Base-by-base conservation (phyloP, 2,329 filamentous ascomycete species). In the Phyllosticta citribraziliensis region DNA sequence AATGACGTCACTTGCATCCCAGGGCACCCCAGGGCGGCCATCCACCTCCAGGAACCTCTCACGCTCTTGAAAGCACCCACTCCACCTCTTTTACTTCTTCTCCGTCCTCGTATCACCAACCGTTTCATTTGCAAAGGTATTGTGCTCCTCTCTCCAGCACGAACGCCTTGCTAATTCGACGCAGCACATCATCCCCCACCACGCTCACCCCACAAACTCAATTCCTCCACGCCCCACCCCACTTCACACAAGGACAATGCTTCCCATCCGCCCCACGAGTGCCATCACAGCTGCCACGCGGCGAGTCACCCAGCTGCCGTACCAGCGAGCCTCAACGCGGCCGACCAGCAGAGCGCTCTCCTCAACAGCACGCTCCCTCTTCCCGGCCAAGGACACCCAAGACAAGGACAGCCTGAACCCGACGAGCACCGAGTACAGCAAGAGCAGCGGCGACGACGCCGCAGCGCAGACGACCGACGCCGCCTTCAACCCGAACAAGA, bases 401-500 rank as follows among this genome's bases (percentile, higher is more conserved):
- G 75, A 76, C 70, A 79, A 78, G 63, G 80, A 87, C 64, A 79
- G 80, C 2, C 79, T 95, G 35, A 83, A 87, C 62, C 84, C 88
- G 0, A 79, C 83, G 35, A 74, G 81, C 2, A 84, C 81, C 59
- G 89, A 95, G 70, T 84, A 86, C 73, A 83, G 84, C 62, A 84
- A 87, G 69, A 85, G 84, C 56, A 88, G 84, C 3, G 83, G 83
- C 0, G 89, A 85, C 65, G 76, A 85, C 52, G 75, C 76, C 12
- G 80, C 85, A 0, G 79, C 81, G 0, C 76, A 80, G 30, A 76
- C 82, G 61, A 71, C 77, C 3, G 79, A 85, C 52, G 81, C 85
- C 0, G 87, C 91, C 0, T 95, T 89, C 73, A 81, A 90, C 70
- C 84, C 85, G 0, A 74, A 79, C 60, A 83, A 83, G 70, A 92